Evolutionary conservation across 371 early-diverging fungal species (phyloP).

Genomic region (Mortierella sp.): DNA sequence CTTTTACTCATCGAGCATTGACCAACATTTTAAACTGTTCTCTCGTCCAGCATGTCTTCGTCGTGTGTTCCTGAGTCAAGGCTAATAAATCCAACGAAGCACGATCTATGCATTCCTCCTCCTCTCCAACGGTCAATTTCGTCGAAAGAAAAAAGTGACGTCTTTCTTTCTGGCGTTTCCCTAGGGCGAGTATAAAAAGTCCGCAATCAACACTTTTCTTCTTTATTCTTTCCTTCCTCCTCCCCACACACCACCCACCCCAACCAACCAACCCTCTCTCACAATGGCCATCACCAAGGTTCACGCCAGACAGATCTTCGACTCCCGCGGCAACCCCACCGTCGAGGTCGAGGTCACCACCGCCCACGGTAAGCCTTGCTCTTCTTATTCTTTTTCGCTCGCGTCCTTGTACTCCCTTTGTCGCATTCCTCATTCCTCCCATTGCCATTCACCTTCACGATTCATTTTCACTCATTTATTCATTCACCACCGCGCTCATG

Average conservation of each 20-base stretch:
- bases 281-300: slow-evolving; percentile 79
- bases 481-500: not conserved
- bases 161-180: not conserved
- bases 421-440: not conserved
- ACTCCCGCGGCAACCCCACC: slow-evolving; percentile 99
- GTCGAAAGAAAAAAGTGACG: not conserved
- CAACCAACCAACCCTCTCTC: not conserved
- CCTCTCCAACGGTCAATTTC: not conserved
- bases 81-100: not conserved
- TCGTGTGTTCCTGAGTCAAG: not conserved
- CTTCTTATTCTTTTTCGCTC: not conserved
- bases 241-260: not conserved
- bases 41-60: not conserved
- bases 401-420: not conserved
- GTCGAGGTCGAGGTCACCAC: slow-evolving; percentile 99
- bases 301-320: slow-evolving; percentile 98
- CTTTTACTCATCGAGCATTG: too few relatives aligned
- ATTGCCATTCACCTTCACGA: not conserved
- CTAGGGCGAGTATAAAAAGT: not conserved
- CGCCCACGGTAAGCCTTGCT: slow-evolving; percentile 68
- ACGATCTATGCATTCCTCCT: not conserved
- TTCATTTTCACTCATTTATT: not conserved
- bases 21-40: too few relatives aligned
- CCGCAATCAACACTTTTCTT: not conserved
- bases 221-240: slow-evolving; percentile 4